phyloP scores from a whole-genome alignment of 495 filamentous ascomycete genomes.

The Entonaema liquescens region DNA sequence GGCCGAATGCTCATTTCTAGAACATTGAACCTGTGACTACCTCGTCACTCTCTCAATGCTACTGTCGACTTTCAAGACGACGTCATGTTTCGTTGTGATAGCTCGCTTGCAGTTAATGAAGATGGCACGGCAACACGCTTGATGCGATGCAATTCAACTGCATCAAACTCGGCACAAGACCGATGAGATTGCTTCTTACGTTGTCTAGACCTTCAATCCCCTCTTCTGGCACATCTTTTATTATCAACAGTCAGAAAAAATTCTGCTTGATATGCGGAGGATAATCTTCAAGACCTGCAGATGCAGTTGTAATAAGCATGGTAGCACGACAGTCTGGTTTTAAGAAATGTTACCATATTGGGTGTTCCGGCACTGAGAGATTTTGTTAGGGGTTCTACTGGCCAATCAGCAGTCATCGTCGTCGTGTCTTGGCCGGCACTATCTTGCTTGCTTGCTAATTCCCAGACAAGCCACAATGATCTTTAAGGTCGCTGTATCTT shows the following conservation, averaged over 20 bases:
- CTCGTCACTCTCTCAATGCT: not conserved
- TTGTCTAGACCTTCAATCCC: constrained; percentile 8
- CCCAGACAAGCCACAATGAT: constrained; percentile 16
- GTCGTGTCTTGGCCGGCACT: constrained; percentile 33
- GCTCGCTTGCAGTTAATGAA: constrained; percentile 12
- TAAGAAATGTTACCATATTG: constrained; percentile 32
- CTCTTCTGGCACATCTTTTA: constrained; percentile 3
- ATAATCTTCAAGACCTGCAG: constrained; percentile 26
- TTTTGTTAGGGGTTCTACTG: not conserved
- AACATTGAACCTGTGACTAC: constrained; percentile 3
- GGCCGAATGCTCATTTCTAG: constrained; percentile 14
- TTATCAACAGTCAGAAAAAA: constrained; percentile 22
- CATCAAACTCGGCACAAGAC: constrained; percentile 9
- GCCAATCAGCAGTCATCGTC: constrained; percentile 13
- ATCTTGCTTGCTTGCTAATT: constrained; percentile 10
- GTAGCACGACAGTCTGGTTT: constrained; percentile 28
- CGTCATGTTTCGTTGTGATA: constrained; percentile 17
- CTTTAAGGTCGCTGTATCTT: constrained; percentile 24
- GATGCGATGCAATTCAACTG: constrained; percentile 1
- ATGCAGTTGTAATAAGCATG: constrained; percentile 29
- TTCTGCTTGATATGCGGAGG: constrained; percentile 9
- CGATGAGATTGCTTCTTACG: not conserved
- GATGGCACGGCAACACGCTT: constrained; percentile 5
- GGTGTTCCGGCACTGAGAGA: constrained; percentile 29
- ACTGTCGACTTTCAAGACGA: constrained; percentile 19